Conservation (phyloP, 148 eudicot genomes). For the Cornus kousa region DNA sequence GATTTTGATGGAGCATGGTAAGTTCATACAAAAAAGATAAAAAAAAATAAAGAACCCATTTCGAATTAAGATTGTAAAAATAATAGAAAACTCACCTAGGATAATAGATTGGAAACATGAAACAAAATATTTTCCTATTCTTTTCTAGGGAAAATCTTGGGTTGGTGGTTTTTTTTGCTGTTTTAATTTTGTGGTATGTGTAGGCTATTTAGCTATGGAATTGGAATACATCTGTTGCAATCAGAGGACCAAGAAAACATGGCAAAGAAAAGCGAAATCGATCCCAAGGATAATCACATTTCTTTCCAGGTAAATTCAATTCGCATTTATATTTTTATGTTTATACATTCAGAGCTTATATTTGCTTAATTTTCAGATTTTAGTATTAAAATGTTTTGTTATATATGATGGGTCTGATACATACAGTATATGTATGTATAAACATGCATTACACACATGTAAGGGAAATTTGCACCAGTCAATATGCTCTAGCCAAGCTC, state of each 20-base stretch:
- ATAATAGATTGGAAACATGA: not conserved
- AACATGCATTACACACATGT: not conserved
- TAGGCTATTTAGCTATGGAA: slow-evolving; percentile 72
- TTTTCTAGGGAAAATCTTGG: not conserved
- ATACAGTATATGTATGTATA: not conserved
- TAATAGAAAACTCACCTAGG: not conserved
- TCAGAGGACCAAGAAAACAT: slow-evolving; percentile 65
- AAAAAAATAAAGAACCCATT: not conserved
- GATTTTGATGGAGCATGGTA: slow-evolving; percentile 88
- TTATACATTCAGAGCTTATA: no score
- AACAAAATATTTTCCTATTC: not conserved
- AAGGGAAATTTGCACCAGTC: not conserved
- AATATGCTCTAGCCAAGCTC: no score
- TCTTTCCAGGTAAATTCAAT: slow-evolving; percentile 61
- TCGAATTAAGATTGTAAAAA: no score
- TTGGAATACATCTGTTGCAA: slow-evolving; percentile 74
- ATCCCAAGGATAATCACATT: slow-evolving; percentile 80
- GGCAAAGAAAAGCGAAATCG: slow-evolving; percentile 59
- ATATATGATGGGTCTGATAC: not conserved
- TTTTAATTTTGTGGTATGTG: not conserved
- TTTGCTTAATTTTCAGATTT: no score
- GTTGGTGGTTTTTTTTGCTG: not conserved
- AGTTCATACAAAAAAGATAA: not conserved
- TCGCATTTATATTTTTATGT: no score
- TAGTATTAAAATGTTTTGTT: no score